Conservation (phyloP, 768 basidiomycete genomes). For the Mycena haematopus region DNA sequence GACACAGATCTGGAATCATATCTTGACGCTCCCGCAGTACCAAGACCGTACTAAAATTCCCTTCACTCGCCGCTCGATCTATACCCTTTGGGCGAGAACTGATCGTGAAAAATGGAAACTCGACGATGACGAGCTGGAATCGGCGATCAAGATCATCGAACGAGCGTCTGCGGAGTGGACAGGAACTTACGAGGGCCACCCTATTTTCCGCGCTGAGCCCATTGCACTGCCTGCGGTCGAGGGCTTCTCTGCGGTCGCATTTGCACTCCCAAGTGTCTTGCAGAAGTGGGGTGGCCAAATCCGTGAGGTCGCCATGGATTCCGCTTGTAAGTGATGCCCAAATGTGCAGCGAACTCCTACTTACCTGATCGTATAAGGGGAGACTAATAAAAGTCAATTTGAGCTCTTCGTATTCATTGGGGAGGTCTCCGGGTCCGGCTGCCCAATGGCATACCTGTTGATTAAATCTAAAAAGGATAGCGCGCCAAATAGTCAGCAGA, state of each 20-base stretch:
- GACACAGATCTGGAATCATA: slow-evolving; percentile 6
- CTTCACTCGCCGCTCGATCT: background rate
- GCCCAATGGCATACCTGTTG: slow-evolving; percentile 40
- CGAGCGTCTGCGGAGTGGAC: background rate
- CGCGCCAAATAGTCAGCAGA: slow-evolving; percentile 31
- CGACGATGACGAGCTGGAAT: background rate
- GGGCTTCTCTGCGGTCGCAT: background rate
- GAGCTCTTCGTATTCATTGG: slow-evolving; percentile 42
- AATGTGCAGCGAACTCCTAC: background rate
- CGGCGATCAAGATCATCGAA: background rate
- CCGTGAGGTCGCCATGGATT: background rate
- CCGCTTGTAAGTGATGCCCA: background rate
- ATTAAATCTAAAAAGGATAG: slow-evolving; percentile 26
- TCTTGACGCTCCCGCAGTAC: background rate
- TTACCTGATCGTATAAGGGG: background rate
- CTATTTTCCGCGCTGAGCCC: background rate
- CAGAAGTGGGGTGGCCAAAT: background rate
- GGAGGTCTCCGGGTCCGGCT: slow-evolving; percentile 39
- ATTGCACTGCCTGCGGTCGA: background rate
- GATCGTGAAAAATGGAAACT: background rate
- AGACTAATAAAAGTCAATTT: slow-evolving; percentile 12
- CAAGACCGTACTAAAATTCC: too few species aligned
- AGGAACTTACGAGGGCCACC: background rate
- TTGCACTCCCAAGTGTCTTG: background rate
- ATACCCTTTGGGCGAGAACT: background rate